Conservation (phyloP, 257 asterid genomes). For the Solanum neorickii region DNA sequence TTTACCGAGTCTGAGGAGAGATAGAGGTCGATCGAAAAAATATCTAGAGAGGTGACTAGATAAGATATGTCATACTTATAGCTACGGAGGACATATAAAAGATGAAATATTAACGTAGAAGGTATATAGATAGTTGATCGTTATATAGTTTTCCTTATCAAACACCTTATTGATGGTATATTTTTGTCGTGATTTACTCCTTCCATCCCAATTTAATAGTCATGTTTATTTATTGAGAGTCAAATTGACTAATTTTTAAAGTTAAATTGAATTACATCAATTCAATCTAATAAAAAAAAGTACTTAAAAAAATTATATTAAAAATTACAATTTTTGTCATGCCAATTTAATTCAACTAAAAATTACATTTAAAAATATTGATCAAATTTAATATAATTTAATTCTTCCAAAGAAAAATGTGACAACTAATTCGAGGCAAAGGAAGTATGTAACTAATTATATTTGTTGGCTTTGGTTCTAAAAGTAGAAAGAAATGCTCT, state of each 20-base stretch:
- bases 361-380: background rate
- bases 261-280: background rate
- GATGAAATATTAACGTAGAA: background rate
- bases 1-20: fast-evolving
- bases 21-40: background rate
- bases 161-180: background rate
- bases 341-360: no score
- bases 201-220: no score
- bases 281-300: no score
- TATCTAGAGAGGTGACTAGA: background rate
- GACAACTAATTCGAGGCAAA: background rate
- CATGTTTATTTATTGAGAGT: background rate
- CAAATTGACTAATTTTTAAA: no score
- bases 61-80: fast-evolving
- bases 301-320: no score
- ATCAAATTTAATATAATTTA: no score
- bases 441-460: background rate
- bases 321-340: no score
- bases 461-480: background rate
- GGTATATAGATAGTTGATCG: fast-evolving
- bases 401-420: background rate
- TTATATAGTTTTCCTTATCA: background rate
- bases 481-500: background rate
- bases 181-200: background rate
- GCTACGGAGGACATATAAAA: background rate